These are phyloP conservation scores for Acorus gramineus DNA, from an alignment of 106 monocot species.

Conservation along the genomic window DNA sequence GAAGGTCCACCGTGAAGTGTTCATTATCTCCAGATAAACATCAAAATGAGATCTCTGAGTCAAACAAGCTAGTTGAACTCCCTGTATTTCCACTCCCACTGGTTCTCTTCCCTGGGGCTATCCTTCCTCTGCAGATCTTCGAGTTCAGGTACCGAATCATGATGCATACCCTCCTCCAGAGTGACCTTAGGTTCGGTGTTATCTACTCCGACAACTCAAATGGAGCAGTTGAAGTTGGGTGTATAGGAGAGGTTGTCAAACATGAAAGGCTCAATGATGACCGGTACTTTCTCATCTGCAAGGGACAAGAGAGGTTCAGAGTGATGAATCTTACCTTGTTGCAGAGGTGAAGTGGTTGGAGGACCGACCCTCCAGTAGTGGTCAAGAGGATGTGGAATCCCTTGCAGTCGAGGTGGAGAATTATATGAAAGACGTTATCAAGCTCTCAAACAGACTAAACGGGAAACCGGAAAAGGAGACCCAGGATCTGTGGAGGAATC, in stretches of 20 bases:
- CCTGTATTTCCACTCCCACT: constrained; percentile 88
- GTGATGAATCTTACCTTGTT: constrained; percentile 58
- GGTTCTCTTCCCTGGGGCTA: constrained; percentile 83
- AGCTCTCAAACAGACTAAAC: constrained; percentile 69
- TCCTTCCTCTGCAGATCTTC: constrained; percentile 91
- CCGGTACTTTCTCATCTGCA: constrained; percentile 92
- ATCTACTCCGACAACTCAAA: constrained; percentile 54
- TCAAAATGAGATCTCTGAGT: too few relatives aligned
- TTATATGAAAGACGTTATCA: constrained; percentile 76
- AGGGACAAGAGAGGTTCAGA: constrained; percentile 92
- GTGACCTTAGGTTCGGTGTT: constrained; percentile 81
- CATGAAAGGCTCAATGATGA: constrained; percentile 86
- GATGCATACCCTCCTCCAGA: constrained; percentile 88
- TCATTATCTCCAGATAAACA: too few relatives aligned
- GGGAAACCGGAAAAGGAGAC: constrained; percentile 43
- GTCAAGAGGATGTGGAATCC: constrained; percentile 28
- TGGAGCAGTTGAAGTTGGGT: constrained; percentile 58
- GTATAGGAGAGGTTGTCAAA: constrained; percentile 90
- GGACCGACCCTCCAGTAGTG: constrained; percentile 47
- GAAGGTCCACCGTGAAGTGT: too few relatives aligned
- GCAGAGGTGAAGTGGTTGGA: constrained; percentile 79
- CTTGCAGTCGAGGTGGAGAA: constrained; percentile 68
- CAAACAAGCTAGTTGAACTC: constrained; percentile 37
- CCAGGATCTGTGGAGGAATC: constrained; percentile 40
- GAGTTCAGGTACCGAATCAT: constrained; percentile 98